Evolutionary conservation across 495 filamentous ascomycete species (phyloP).

Genomic region (Lophium mytilinum): DNA sequence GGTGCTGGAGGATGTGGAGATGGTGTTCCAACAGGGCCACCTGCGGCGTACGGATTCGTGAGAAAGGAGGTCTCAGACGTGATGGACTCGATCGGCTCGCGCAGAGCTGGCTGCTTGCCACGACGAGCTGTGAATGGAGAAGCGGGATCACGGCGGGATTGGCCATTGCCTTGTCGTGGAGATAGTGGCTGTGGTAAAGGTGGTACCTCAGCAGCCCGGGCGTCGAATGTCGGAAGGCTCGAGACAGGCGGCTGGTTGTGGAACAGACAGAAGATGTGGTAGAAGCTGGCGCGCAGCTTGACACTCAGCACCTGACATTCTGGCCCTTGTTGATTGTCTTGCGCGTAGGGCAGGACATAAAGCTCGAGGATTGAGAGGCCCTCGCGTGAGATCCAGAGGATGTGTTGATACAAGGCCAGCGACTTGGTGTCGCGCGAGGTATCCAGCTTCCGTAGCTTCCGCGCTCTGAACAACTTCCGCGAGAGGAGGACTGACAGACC

Average conservation of each 20-base stretch:
- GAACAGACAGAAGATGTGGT: constrained; percentile 94
- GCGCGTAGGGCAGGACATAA: constrained; percentile 63
- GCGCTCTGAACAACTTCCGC: constrained; percentile 71
- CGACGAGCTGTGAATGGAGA: constrained; percentile 15
- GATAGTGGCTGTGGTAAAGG: constrained; percentile 11
- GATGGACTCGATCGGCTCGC: constrained; percentile 36
- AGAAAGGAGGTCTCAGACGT: constrained; percentile 37
- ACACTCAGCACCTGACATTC: constrained; percentile 68
- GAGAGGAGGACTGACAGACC: constrained; percentile 86
- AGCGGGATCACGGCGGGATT: constrained; percentile 11
- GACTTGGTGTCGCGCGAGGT: constrained; percentile 70
- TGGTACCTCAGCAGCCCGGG: constrained; percentile 8
- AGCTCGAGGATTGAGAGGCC: constrained; percentile 79
- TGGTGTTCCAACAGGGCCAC: constrained; percentile 25
- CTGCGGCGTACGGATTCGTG: constrained; percentile 36
- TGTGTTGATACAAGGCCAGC: constrained; percentile 79
- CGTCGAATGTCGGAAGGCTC: constrained; percentile 18
- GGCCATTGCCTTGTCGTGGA: constrained; percentile 16
- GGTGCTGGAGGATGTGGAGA: constrained; percentile 39
- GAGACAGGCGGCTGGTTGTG: constrained; percentile 63
- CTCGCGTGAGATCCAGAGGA: constrained; percentile 92
- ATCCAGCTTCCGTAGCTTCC: constrained; percentile 76
- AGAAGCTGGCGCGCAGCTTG: constrained; percentile 88
- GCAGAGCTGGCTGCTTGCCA: constrained; percentile 28
- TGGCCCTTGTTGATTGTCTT: constrained; percentile 47